Evolutionary conservation across 2,329 filamentous ascomycete genomes (phyloP).

Genomic region (Penicillium freii): DNA sequence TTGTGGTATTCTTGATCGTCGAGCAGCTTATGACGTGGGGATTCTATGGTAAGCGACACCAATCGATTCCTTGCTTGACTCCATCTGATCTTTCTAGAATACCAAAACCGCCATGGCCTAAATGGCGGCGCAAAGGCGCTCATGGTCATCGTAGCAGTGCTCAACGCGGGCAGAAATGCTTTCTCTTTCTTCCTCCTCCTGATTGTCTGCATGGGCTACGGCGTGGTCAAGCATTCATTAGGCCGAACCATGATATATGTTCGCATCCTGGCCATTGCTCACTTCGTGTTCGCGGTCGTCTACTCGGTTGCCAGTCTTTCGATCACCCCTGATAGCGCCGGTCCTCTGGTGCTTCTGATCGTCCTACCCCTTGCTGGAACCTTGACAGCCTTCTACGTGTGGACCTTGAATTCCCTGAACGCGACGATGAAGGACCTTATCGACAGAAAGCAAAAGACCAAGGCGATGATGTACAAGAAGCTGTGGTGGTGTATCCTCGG

Average conservation of each 20-base stretch:
- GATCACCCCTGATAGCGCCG: constrained; percentile 83
- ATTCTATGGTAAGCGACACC: constrained; percentile 70
- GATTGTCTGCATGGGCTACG: constrained; percentile 99
- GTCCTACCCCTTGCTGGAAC: constrained; percentile 89
- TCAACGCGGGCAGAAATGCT: constrained; percentile 92
- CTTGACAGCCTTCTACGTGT: constrained; percentile 95
- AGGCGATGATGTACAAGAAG: constrained; percentile 95
- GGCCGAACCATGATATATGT: constrained; percentile 94
- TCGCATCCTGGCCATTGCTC: constrained; percentile 81
- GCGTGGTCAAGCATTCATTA: constrained; percentile 89
- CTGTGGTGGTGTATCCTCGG: constrained; percentile 96
- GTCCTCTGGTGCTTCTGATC: constrained; percentile 86
- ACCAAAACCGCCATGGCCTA: constrained; percentile 83
- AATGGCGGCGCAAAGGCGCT: constrained; percentile 80
- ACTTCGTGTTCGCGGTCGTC: constrained; percentile 92
- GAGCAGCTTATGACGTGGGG: constrained; percentile 99
- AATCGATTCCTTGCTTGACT: background rate
- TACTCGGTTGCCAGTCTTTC: constrained; percentile 88
- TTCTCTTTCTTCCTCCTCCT: constrained; percentile 98
- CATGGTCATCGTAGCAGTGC: constrained; percentile 84
- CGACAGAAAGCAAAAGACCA: constrained; percentile 88
- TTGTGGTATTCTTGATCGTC: constrained; percentile 86
- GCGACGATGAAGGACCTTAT: constrained; percentile 93
- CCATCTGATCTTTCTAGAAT: constrained; percentile 61
- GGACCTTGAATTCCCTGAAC: constrained; percentile 95